These are phyloP conservation scores for Alternaria brassicae DNA, from an alignment of 2,329 filamentous ascomycete genomes.

Conservation along the genomic window DNA sequence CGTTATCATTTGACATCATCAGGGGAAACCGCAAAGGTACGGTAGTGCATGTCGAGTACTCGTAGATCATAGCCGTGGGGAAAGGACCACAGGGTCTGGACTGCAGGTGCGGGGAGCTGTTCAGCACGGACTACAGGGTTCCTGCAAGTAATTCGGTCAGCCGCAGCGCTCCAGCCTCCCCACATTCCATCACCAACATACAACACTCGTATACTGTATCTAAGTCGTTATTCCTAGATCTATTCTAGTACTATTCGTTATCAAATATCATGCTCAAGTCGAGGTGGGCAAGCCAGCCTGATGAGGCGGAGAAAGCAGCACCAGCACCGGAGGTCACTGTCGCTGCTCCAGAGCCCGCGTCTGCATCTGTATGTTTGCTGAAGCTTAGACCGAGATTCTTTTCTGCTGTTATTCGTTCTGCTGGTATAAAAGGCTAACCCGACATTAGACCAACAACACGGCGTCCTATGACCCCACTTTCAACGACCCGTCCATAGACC, in stretches of 20 bases:
- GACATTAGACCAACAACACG: slow-evolving; percentile 20
- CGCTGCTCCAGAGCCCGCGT: slow-evolving; percentile 11
- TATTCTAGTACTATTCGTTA: slow-evolving; percentile 1
- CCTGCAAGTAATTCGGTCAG: slow-evolving; percentile 11
- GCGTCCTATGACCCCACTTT: slow-evolving; percentile 40
- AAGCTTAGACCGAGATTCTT: not conserved
- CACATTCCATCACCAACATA: not conserved
- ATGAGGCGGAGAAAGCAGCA: slow-evolving; percentile 7
- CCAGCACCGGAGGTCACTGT: slow-evolving; percentile 6
- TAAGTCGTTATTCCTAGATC: slow-evolving; percentile 5
- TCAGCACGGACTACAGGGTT: slow-evolving; percentile 13
- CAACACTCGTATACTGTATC: not conserved
- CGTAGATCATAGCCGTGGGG: not conserved
- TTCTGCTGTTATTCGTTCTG: not conserved
- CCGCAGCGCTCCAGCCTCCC: not conserved
- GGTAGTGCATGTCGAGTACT: not conserved
- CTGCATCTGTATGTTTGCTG: slow-evolving; percentile 12
- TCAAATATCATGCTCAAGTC: slow-evolving; percentile 40
- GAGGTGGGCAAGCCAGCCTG: slow-evolving; percentile 40
- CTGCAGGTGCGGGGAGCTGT: slow-evolving; percentile 15
- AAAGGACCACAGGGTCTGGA: slow-evolving; percentile 2
- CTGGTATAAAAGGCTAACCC: slow-evolving; percentile 13
- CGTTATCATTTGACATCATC: not conserved
- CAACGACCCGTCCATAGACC: slow-evolving; percentile 47
- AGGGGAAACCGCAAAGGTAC: not conserved